Conservation (phyloP, 2,329 filamentous ascomycete species). For the Xylariaceae sp. region DNA sequence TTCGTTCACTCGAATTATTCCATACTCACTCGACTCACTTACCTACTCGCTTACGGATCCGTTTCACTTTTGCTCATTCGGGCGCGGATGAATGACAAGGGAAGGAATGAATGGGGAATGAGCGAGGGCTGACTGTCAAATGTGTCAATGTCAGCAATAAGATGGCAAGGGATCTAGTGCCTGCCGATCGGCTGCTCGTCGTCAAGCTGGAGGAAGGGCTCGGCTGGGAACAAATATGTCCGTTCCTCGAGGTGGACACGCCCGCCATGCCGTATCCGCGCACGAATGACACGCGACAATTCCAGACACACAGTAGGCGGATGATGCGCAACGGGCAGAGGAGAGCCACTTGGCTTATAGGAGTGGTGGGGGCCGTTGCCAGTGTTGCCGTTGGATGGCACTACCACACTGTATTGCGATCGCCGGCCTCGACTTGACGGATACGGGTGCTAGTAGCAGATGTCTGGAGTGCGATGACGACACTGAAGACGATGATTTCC, state of each 20-base stretch:
- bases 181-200: conserved; percentile 15
- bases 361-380: neutral
- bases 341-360: conserved; percentile 1
- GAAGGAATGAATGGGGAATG: neutral
- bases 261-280: conserved; percentile 16
- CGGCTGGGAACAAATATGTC: conserved; percentile 20
- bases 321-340: conserved; percentile 3
- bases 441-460: no score
- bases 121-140: conserved; percentile 3
- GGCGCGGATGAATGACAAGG: neutral
- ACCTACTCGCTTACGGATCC: neutral
- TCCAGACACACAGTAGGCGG: conserved; percentile 1
- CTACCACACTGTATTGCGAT: conserved; percentile 1
- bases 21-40: neutral
- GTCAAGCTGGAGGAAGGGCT: conserved; percentile 17
- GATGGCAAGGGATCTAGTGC: conserved; percentile 12
- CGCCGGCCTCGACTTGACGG: neutral
- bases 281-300: conserved; percentile 17
- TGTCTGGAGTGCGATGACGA: neutral
- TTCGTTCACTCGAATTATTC: neutral
- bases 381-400: conserved; percentile 10
- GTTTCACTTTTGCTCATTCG: neutral
- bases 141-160: conserved; percentile 4
- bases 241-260: conserved; percentile 13
- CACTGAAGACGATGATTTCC: neutral